A percentile compares a stretch with the other conserved stretches of the same genome.
These are phyloP conservation scores for Asterophora lycoperdoides DNA, from an alignment of 768 basidiomycete genomes.

Conservation along the genomic window DNA sequence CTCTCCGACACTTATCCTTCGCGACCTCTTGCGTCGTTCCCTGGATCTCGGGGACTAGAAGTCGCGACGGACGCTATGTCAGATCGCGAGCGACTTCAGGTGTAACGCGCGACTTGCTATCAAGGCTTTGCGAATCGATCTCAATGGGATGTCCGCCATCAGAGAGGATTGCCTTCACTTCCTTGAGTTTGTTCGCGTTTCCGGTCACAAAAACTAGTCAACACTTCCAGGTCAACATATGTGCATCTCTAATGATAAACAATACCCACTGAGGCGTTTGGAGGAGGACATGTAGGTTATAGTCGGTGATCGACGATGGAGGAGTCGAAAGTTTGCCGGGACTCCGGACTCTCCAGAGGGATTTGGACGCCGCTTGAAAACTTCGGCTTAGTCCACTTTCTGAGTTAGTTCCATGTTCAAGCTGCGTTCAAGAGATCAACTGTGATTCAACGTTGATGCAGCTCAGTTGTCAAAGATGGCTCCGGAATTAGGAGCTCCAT, in stretches of 20 bases:
- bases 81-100: neutral
- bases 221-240: neutral
- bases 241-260: neutral
- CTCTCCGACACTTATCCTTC: conserved; percentile 76
- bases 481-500: no score
- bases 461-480: no score
- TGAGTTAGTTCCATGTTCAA: no score
- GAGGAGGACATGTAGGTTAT: conserved; percentile 9
- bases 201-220: conserved; percentile 86
- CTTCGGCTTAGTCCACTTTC: no score
- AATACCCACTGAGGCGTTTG: conserved; percentile 17
- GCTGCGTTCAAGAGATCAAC: no score
- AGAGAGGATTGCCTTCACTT: conserved; percentile 81
- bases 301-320: no score
- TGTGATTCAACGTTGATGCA: no score
- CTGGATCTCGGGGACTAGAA: conserved; percentile 87
- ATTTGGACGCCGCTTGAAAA: neutral
- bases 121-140: conserved; percentile 73
- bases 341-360: no score
- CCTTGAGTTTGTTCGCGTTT: conserved; percentile 87
- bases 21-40: conserved; percentile 91
- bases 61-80: neutral
- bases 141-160: conserved; percentile 61
- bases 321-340: neutral
- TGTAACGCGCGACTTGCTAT: conserved; percentile 49